Percentiles rank a stretch among this genome's conserved stretches.
phyloP scores from a whole-genome alignment of 2,329 filamentous ascomycete species.

The Neonectria faginata region DNA sequence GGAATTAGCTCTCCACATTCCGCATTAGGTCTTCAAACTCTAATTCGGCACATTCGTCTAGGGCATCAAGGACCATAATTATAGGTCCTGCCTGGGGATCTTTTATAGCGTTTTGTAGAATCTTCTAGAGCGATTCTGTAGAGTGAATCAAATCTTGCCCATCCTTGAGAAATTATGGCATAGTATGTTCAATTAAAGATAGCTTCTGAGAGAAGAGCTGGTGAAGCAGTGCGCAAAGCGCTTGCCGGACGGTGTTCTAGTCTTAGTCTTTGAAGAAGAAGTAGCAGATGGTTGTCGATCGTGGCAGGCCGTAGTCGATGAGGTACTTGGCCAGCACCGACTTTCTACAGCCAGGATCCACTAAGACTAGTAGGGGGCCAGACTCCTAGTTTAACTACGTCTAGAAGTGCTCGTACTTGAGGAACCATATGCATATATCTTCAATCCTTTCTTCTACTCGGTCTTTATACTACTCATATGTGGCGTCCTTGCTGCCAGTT shows the following conservation, averaged over 20 bases:
- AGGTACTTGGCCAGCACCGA: slow-evolving; percentile 49
- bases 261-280: slow-evolving; percentile 57
- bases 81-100: slow-evolving; percentile 43
- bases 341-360: slow-evolving; percentile 55
- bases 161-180: slow-evolving; percentile 39
- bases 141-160: slow-evolving; percentile 37
- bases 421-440: slow-evolving; percentile 7
- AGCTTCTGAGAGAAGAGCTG: slow-evolving; percentile 51
- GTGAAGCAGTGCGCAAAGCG: slow-evolving; percentile 55
- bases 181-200: slow-evolving; percentile 50
- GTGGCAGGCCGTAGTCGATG: slow-evolving; percentile 30
- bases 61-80: slow-evolving; percentile 53
- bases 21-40: slow-evolving; percentile 41
- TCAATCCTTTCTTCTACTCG: slow-evolving; percentile 16
- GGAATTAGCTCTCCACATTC: slow-evolving; percentile 16
- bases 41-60: slow-evolving; percentile 51
- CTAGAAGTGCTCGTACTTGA: neutral
- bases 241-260: slow-evolving; percentile 50
- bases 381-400: slow-evolving; percentile 33
- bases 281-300: slow-evolving; percentile 51
- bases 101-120: slow-evolving; percentile 46
- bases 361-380: slow-evolving; percentile 50
- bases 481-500: neutral
- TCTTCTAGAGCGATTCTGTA: slow-evolving; percentile 47
- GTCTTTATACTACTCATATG: slow-evolving; percentile 50